phyloP scores from a whole-genome alignment of 805 yeast genomes.

The Sporopachydermia lactativora region DNA sequence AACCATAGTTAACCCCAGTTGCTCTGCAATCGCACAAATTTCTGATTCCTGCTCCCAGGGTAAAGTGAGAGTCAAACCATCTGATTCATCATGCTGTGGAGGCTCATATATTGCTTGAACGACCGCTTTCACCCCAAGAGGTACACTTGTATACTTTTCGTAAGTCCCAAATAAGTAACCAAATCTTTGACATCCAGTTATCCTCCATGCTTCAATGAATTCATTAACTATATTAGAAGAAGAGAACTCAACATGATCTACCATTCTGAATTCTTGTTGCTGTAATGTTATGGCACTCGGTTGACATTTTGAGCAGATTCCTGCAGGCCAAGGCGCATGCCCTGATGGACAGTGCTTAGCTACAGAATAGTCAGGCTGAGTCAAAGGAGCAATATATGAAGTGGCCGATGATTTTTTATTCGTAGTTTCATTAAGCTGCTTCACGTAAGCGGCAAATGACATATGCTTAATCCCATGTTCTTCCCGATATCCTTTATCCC shows the following conservation, averaged over 20 bases:
- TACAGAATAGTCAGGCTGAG: slow-evolving; percentile 56
- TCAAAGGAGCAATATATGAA: slow-evolving; percentile 70
- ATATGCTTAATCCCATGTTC: slow-evolving; percentile 73
- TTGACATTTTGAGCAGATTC: slow-evolving; percentile 93
- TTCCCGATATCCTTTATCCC: slow-evolving; percentile 67
- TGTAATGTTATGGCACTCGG: slow-evolving; percentile 90
- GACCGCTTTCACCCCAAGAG: slow-evolving; percentile 85
- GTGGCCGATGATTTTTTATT: slow-evolving; percentile 44
- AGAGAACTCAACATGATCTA: slow-evolving; percentile 91
- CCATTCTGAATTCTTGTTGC: slow-evolving; percentile 86
- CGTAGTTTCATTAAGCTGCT: slow-evolving; percentile 51
- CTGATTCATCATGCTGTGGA: slow-evolving; percentile 73
- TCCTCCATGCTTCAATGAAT: slow-evolving; percentile 88
- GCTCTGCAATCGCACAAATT: slow-evolving; percentile 38
- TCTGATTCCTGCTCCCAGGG: slow-evolving; percentile 37
- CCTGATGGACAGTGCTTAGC: slow-evolving; percentile 52
- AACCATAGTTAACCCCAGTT: slow-evolving; percentile 52
- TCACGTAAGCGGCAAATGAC: slow-evolving; percentile 74
- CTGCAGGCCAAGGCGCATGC: slow-evolving; percentile 88
- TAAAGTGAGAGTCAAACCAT: slow-evolving; percentile 58
- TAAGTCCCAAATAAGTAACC: slow-evolving; percentile 80
- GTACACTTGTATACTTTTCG: slow-evolving; percentile 65
- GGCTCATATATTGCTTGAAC: slow-evolving; percentile 94
- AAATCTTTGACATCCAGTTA: slow-evolving; percentile 72
- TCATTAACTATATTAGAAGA: slow-evolving; percentile 58